phyloP scores from a whole-genome alignment of 78 protist species.

The Chrysochromulina parva region DNA sequence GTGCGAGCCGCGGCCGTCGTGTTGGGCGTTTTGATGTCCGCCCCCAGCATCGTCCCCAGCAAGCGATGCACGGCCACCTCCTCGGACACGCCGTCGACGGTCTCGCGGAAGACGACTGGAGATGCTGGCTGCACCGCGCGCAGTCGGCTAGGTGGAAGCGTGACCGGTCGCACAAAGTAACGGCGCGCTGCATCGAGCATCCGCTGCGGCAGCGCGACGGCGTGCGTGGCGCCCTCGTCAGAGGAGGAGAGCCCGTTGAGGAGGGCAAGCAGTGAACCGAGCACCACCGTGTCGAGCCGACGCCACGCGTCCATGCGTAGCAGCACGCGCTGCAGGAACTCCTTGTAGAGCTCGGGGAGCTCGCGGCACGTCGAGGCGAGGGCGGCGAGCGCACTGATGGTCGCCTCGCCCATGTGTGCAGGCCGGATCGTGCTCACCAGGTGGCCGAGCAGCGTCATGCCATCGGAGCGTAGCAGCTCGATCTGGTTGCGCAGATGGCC shows the following conservation, averaged over 20 bases:
- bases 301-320: constrained; percentile 4
- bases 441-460: constrained; percentile 1
- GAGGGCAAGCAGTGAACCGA: background rate
- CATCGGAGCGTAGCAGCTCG: constrained; percentile 10
- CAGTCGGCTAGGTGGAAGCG: no score
- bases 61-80: no score
- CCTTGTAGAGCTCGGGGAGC: background rate
- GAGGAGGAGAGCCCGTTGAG: background rate
- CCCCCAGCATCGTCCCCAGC: no score
- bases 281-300: background rate
- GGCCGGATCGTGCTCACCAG: background rate
- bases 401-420: background rate
- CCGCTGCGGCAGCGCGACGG: background rate
- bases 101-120: no score
- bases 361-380: background rate
- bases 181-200: background rate
- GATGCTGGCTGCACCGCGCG: no score
- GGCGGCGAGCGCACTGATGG: background rate
- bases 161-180: no score
- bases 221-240: background rate
- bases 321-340: background rate
- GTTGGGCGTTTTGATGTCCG: no score
- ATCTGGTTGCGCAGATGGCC: background rate
- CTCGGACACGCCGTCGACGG: no score
- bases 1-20: no score